phyloP scores from a whole-genome alignment of 768 basidiomycete species.

The Atractiella rhizophila region DNA sequence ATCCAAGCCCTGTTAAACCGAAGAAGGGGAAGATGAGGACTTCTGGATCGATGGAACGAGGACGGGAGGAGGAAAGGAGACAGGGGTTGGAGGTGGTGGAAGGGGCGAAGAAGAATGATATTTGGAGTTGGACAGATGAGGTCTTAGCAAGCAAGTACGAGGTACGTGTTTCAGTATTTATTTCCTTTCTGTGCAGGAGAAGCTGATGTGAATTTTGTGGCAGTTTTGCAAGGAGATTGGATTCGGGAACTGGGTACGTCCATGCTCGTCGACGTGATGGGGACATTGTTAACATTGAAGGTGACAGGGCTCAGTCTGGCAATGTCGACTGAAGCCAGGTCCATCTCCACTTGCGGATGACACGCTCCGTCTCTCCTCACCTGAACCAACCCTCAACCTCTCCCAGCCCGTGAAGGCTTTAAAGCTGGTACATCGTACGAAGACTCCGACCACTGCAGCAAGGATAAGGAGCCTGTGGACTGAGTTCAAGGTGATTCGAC shows the following conservation, averaged over 20 bases:
- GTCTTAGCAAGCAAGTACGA: too few species aligned
- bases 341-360: constrained; percentile 34
- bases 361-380: constrained; percentile 21
- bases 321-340: constrained; percentile 14
- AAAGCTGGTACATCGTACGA: constrained; percentile 69
- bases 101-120: too few species aligned
- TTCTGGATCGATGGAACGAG: too few species aligned
- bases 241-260: constrained; percentile 70
- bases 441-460: constrained; percentile 62
- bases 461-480: constrained; percentile 59
- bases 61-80: too few species aligned
- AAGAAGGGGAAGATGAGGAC: too few species aligned
- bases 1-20: too few species aligned
- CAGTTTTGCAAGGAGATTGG: constrained; percentile 36
- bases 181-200: too few species aligned
- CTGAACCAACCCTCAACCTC: constrained; percentile 20
- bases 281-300: constrained; percentile 1
- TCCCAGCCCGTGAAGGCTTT: constrained; percentile 54
- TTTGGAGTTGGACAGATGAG: too few species aligned
- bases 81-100: too few species aligned
- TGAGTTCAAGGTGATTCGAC: constrained; percentile 36
- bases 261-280: neutral
- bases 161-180: too few species aligned
- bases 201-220: too few species aligned
- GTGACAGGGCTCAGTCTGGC: neutral